Evolutionary conservation across 352 stramenopile genomes (phyloP).

Genomic region (Ophiocytium majus): DNA sequence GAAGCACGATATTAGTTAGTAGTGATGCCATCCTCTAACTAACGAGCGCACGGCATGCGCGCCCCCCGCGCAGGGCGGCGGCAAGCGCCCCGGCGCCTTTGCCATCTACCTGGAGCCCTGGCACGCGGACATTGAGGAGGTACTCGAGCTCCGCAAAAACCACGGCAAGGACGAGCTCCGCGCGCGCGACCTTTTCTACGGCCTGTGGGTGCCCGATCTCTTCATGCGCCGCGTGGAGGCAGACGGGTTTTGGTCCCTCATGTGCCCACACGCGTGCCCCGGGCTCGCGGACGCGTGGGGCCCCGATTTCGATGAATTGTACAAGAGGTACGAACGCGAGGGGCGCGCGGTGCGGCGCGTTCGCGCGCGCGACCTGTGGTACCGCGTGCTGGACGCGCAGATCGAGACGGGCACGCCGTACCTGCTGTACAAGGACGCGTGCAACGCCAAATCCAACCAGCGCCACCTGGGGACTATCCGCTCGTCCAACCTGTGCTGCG

Average conservation of each 20-base stretch:
- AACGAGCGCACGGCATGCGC: too few relatives aligned
- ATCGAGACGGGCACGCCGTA: slow-evolving; percentile 95
- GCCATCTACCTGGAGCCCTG: slow-evolving; percentile 97
- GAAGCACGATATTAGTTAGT: too few relatives aligned
- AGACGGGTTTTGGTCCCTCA: slow-evolving; percentile 92
- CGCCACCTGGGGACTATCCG: slow-evolving; percentile 94
- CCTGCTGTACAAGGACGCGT: slow-evolving; percentile 94
- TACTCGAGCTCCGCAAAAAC: slow-evolving; percentile 97
- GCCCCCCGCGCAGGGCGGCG: slow-evolving; percentile 73
- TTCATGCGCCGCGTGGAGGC: slow-evolving; percentile 97
- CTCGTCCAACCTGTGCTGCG: slow-evolving; percentile 91
- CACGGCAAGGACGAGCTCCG: slow-evolving; percentile 95
- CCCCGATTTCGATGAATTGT: slow-evolving; percentile 90
- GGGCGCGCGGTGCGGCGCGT: slow-evolving; percentile 83
- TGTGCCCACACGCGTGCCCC: slow-evolving; percentile 90
- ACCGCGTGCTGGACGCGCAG: slow-evolving; percentile 92
- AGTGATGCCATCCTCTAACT: too few relatives aligned
- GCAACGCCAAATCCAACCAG: slow-evolving; percentile 93
- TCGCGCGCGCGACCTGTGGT: slow-evolving; percentile 92
- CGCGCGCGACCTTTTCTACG: slow-evolving; percentile 94
- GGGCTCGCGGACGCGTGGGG: slow-evolving; percentile 85
- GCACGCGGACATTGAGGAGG: slow-evolving; percentile 96
- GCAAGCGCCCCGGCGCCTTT: slow-evolving; percentile 92
- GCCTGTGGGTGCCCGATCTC: slow-evolving; percentile 95
- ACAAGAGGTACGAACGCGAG: slow-evolving; percentile 86